Evolutionary conservation across 2,329 filamentous ascomycete genomes (phyloP), one percentile per base, ranked within the genome.

Genomic region (Aspergillus texensis): DNA sequence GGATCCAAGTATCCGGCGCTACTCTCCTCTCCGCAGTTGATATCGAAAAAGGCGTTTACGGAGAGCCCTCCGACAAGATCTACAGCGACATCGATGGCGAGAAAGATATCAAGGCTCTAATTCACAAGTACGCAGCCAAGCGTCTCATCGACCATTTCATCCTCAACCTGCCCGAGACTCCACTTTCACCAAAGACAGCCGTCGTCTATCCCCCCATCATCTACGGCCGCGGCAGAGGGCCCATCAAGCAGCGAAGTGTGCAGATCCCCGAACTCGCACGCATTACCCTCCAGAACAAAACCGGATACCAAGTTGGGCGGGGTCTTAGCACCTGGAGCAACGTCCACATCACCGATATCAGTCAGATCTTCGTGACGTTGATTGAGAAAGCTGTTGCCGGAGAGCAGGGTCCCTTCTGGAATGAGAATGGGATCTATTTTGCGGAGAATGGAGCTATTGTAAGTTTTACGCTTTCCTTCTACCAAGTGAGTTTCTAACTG

Each of bases 141-240:
- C 85, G 89, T 19, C 79, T 87, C 65, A 85, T 91, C 4, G 91
- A 93, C 74, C 86, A 87, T 71, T 82, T 91, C 24, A 83, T 92
- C n/a, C 78, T 89, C 0, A 78, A 72, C 0, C 78, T 82, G 0
- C 16, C 55, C n/a, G 78, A 76, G 6, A 73, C 75, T 2, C 75
- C 74, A 2, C 78, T 76, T 6, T 74, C 75, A 2, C 75, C 74
- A 2, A 86, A 85, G 70, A 86, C 86, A 0, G 87, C 84, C 12
- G 83, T 91, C 32, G 81, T 91, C 2, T 89, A 85, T 65, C 87
- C 88, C 10, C 87, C 88, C 0, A 85, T 83, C 5, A 90, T 91
- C 66, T 86, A 86, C 71, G 85, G 84, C 34, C 65, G 65, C 3
- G 84, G 85, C 11, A 74, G 80, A 32, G 85, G 85, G 0, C 74